These are phyloP conservation scores for Phanerodontia chrysosporium DNA, from an alignment of 768 basidiomycete species.

Conservation along the genomic window DNA sequence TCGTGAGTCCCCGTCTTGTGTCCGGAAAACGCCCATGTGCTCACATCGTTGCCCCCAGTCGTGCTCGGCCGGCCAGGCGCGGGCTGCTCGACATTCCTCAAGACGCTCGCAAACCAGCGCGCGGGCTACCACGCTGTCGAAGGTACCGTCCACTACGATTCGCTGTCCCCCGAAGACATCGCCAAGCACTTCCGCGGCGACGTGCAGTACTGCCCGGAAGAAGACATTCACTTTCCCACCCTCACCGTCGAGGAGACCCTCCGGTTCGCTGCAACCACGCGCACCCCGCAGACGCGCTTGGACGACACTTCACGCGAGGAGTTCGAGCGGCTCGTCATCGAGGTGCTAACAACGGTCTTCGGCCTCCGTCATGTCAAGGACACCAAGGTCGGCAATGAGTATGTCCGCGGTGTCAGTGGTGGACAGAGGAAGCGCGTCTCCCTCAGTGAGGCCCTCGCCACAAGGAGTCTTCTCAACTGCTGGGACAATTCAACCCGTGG, in stretches of 20 bases:
- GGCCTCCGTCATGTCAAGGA: constrained; percentile 69
- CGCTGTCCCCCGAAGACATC: constrained; percentile 64
- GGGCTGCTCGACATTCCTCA: constrained; percentile 82
- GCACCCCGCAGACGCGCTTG: constrained; percentile 58
- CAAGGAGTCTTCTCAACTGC: constrained; percentile 54
- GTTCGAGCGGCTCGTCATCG: constrained; percentile 40
- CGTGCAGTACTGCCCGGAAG: constrained; percentile 77
- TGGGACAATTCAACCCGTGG: constrained; percentile 73
- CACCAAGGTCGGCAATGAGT: constrained; percentile 75
- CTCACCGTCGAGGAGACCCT: constrained; percentile 79
- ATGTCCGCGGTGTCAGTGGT: constrained; percentile 69
- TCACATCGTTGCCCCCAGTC: constrained; percentile 39
- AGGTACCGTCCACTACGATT: constrained; percentile 75
- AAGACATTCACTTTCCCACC: constrained; percentile 83
- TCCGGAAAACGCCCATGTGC: background rate
- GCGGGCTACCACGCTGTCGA: constrained; percentile 61
- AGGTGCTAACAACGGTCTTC: constrained; percentile 63
- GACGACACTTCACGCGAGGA: constrained; percentile 37
- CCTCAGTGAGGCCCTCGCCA: constrained; percentile 68
- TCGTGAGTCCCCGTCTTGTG: constrained; percentile 32
- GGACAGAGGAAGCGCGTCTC: constrained; percentile 79
- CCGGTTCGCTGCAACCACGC: constrained; percentile 60
- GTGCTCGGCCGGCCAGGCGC: constrained; percentile 84
- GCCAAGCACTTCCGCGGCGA: constrained; percentile 69
- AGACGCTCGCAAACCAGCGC: constrained; percentile 73